phyloP scores from a whole-genome alignment of 2,329 filamentous ascomycete genomes.

The Epichloe scottii region DNA sequence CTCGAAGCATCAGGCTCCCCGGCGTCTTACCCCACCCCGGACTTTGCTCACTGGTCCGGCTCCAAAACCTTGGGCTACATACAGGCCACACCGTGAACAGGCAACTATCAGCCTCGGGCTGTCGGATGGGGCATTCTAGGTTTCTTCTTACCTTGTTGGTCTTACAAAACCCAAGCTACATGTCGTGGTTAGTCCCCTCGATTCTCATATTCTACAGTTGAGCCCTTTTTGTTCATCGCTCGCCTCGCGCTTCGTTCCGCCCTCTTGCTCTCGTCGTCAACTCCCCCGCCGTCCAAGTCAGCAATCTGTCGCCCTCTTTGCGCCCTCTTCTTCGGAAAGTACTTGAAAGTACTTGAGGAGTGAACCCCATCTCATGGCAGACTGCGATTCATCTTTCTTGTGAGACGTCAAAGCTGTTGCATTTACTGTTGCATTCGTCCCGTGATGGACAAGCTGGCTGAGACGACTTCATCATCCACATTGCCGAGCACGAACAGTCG shows the following conservation, averaged over 20 bases:
- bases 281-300: neutral
- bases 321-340: neutral
- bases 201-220: constrained; percentile 5
- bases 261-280: constrained; percentile 1
- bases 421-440: constrained; percentile 17
- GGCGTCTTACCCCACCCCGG: neutral
- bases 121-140: neutral
- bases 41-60: neutral
- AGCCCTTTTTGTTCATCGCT: neutral
- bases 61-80: constrained; percentile 1
- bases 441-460: constrained; percentile 40
- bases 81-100: neutral
- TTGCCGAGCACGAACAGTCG: constrained; percentile 16
- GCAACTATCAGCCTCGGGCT: constrained; percentile 1
- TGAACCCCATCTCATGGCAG: constrained; percentile 9
- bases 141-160: constrained; percentile 1
- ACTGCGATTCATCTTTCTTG: constrained; percentile 9
- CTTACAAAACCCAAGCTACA: constrained; percentile 1
- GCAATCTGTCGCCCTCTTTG: neutral
- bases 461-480: constrained; percentile 13
- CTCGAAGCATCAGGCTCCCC: too few relatives aligned
- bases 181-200: constrained; percentile 3
- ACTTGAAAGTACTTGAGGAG: neutral
- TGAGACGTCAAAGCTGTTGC: constrained; percentile 11
- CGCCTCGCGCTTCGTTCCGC: neutral